Evolutionary conservation across 768 basidiomycete genomes (phyloP), one percentile per base, ranked within the genome.

Genomic region (Pisolithus sp.): DNA sequence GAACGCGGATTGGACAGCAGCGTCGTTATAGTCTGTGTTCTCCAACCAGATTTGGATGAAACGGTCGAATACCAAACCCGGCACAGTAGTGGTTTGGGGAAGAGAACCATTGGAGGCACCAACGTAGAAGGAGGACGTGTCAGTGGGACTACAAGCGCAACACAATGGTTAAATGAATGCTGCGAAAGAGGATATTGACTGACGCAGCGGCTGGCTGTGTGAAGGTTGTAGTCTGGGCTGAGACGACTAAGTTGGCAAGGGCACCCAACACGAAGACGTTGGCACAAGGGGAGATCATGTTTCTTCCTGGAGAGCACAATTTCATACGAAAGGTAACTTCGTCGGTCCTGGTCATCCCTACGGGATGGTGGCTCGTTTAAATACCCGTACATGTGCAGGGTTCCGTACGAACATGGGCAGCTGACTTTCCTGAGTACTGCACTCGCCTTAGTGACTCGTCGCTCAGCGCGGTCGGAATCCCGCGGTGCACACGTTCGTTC

Each of bases 21-120:
- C 68, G 45, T 55, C 58, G 20, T 53, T 59, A 49, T 67, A 82
- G 57, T 82, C 75, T 7, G 77, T 81, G 63, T 82, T 83, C 61
- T 82, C 81, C 34, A 84, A 66, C 77, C 76, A 82, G 51, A 81
- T 78, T 62, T 73, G 58, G 51, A 74, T 71, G 64, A 78, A 69
- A 2, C 75, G 68, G 55, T 76, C 68, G 53, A 76, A 78, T 18
- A 63, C 64, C 52, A 66, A 66, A 15, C 77, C 76, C 0, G 62
- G 15, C n/a, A 78, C 75, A 23, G 70, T 37, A 0, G 66, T 61
- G 1, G 57, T 15, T 50, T 71, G 70, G 5, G 64, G 52, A 34
- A 79, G 65, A 13, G 74, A 74, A 52, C 66, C 67, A 58, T 79
- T 77, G 48, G 59, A 69, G 31, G 59, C 50, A 17, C 75, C 75